Conservation (phyloP, 2,329 filamentous ascomycete species). For the Cercospora janseana region DNA sequence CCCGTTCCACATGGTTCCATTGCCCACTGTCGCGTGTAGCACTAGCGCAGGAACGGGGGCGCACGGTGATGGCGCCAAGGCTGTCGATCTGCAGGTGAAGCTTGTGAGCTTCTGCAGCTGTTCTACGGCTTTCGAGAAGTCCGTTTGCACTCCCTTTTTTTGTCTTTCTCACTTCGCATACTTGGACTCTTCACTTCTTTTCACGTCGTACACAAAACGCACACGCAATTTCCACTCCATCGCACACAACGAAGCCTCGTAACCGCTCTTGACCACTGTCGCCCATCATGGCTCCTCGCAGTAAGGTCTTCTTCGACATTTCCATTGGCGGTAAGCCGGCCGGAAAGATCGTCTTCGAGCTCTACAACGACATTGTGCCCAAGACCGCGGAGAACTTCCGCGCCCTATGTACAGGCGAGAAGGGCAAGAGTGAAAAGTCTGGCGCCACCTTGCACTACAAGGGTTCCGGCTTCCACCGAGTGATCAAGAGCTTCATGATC, state of each 20-base stretch:
- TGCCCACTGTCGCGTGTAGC: no score
- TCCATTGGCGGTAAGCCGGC: slow-evolving; percentile 69
- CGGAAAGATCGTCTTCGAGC: slow-evolving; percentile 82
- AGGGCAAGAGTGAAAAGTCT: slow-evolving; percentile 70
- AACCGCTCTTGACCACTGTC: background rate
- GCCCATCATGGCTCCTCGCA: slow-evolving; percentile 47
- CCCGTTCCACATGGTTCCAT: no score
- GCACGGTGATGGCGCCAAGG: background rate
- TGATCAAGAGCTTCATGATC: slow-evolving; percentile 99
- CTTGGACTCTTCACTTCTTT: background rate
- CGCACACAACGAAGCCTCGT: background rate
- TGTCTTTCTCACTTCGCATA: background rate
- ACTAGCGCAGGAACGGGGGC: slow-evolving; percentile 5
- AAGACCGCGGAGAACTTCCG: slow-evolving; percentile 98
- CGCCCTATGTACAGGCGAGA: slow-evolving; percentile 89
- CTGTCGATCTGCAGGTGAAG: slow-evolving; percentile 6
- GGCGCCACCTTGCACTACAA: slow-evolving; percentile 92
- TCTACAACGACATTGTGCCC: slow-evolving; percentile 69
- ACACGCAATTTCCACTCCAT: background rate
- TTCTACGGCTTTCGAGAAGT: slow-evolving; percentile 6
- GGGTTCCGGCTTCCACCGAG: slow-evolving; percentile 85
- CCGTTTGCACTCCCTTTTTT: slow-evolving; percentile 1
- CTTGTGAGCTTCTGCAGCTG: background rate
- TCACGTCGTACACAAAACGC: background rate
- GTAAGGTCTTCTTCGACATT: slow-evolving; percentile 92